Evolutionary conservation across 306 rosid genomes (phyloP).

Genomic region (Cucumis cinereus): DNA sequence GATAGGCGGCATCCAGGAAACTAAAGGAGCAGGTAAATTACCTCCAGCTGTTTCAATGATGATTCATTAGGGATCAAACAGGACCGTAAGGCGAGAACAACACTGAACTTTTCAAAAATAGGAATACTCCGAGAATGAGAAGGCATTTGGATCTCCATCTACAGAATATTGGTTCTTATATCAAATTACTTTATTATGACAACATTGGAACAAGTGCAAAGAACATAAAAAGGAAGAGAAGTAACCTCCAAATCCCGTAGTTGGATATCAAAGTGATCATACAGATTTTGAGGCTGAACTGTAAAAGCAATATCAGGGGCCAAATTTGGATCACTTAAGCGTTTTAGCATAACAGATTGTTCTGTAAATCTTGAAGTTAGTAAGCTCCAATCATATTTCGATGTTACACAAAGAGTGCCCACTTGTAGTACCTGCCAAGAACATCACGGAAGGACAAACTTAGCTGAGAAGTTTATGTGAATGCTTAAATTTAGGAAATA

Average conservation of each 20-base stretch:
- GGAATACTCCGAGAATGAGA: conserved; percentile 32
- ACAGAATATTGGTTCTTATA: conserved; percentile 7
- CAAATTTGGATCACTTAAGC: conserved; percentile 30
- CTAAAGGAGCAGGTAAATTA: conserved; percentile 1
- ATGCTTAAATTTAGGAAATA: not conserved
- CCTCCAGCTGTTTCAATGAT: conserved; percentile 67
- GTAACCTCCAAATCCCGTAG: conserved; percentile 59
- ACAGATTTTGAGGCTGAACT: conserved; percentile 43
- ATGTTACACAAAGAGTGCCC: conserved; percentile 32
- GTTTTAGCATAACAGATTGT: conserved; percentile 21
- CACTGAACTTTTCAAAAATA: conserved; percentile 42
- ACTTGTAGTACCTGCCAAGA: conserved; percentile 43
- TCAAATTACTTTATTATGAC: conserved; percentile 8
- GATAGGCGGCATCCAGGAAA: not conserved
- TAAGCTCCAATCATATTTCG: conserved; percentile 25
- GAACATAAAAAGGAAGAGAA: conserved; percentile 14
- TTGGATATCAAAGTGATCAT: conserved; percentile 46
- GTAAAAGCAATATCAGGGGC: conserved; percentile 15
- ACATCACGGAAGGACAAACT: not conserved
- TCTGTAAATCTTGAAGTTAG: conserved; percentile 26
- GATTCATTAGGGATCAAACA: conserved; percentile 61
- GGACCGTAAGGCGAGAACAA: conserved; percentile 38
- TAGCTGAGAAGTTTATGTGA: not conserved
- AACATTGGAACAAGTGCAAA: not conserved
- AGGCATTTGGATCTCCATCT: conserved; percentile 41